These are phyloP conservation scores for Talaromyces islandicus DNA, from an alignment of 2,329 filamentous ascomycete genomes.

Conservation along the genomic window DNA sequence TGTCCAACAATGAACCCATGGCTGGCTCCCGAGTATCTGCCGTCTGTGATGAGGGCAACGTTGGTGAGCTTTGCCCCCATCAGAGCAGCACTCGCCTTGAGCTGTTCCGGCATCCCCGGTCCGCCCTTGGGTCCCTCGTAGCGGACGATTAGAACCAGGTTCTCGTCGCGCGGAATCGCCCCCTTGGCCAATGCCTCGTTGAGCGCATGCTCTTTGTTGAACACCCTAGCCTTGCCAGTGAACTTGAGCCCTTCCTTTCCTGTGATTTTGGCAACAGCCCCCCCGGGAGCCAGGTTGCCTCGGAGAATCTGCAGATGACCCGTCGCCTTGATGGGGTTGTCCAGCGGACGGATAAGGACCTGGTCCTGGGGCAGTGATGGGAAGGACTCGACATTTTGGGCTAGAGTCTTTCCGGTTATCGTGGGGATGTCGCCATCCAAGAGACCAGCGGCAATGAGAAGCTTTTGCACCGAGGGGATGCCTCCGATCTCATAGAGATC, in stretches of 20 bases:
- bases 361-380: slow-evolving; percentile 74
- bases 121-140: slow-evolving; percentile 93
- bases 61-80: slow-evolving; percentile 88
- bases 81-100: slow-evolving; percentile 80
- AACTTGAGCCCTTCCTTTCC: slow-evolving; percentile 87
- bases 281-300: slow-evolving; percentile 81
- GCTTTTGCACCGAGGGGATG: slow-evolving; percentile 77
- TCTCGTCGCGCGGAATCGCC: slow-evolving; percentile 66
- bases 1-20: slow-evolving; percentile 95
- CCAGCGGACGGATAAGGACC: slow-evolving; percentile 72
- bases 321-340: slow-evolving; percentile 76
- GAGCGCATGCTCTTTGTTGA: slow-evolving; percentile 77
- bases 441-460: slow-evolving; percentile 68
- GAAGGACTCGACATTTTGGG: slow-evolving; percentile 71
- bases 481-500: slow-evolving; percentile 83
- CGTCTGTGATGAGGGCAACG: slow-evolving; percentile 86
- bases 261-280: slow-evolving; percentile 92
- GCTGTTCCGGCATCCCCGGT: slow-evolving; percentile 92
- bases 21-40: slow-evolving; percentile 77
- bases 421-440: slow-evolving; percentile 74
- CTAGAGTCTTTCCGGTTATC: slow-evolving; percentile 76
- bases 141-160: slow-evolving; percentile 81
- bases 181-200: slow-evolving; percentile 67
- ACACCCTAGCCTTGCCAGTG: slow-evolving; percentile 73
- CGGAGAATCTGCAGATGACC: slow-evolving; percentile 85